phyloP scores from a whole-genome alignment of 805 yeast species.

The Candida taoyuanica region DNA sequence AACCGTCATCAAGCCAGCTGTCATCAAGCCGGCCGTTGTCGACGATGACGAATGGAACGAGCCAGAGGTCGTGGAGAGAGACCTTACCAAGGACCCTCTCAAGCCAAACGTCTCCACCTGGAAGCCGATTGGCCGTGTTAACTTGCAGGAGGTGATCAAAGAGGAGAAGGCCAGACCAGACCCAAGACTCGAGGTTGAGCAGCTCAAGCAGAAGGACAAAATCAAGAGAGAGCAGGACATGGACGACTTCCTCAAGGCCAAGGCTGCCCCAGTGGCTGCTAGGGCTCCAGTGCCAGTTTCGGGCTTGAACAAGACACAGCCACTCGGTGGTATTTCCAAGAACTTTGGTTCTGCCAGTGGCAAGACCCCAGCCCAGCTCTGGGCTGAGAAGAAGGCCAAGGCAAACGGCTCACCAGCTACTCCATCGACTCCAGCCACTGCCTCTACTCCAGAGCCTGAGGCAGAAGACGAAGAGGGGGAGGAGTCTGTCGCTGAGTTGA shows the following conservation, averaged over 20 bases:
- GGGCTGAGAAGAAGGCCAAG: conserved; percentile 83
- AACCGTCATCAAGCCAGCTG: conserved; percentile 21
- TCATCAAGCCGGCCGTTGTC: conserved; percentile 11
- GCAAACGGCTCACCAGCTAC: conserved; percentile 22
- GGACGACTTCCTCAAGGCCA: conserved; percentile 32
- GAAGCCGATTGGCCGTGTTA: conserved; percentile 61
- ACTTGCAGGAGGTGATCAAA: conserved; percentile 39
- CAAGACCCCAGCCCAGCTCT: conserved; percentile 88
- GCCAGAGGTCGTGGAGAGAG: conserved; percentile 44
- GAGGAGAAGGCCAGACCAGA: conserved; percentile 39
- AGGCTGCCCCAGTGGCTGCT: conserved; percentile 26
- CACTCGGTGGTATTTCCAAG: conserved; percentile 56
- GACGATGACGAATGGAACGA: conserved; percentile 42
- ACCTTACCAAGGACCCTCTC: conserved; percentile 43
- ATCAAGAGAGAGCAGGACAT: conserved; percentile 33
- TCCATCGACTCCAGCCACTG: conserved; percentile 24
- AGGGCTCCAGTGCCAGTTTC: conserved; percentile 25
- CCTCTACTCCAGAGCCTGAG: conserved; percentile 27
- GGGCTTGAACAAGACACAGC: conserved; percentile 31
- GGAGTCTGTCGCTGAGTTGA: conserved; percentile 31
- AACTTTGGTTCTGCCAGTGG: conserved; percentile 65
- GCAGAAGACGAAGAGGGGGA: conserved; percentile 28
- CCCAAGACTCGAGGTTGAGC: conserved; percentile 38
- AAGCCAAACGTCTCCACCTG: conserved; percentile 43
- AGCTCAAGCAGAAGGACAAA: conserved; percentile 32